Base-by-base conservation (phyloP, 1,139 yeast genomes). In the Protomyces arabidopsidicola region DNA sequence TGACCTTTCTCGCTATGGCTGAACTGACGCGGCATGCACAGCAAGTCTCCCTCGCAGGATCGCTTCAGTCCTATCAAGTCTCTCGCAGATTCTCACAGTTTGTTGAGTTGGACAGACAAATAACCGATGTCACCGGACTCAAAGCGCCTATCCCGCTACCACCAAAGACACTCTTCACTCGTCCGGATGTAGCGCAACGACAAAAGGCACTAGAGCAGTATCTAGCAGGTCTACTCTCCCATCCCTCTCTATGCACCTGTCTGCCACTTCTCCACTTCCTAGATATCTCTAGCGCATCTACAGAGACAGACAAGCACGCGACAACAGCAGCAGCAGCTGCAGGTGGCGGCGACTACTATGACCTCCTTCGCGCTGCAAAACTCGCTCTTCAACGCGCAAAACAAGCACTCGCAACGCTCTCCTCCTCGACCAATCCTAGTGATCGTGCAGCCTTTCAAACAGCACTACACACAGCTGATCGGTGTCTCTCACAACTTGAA, bases 1-100 rank as follows among this genome's bases (percentile, higher is more conserved):
- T 31, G 34, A 53, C 35, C 22, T 14, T 9, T 48, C 20, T 9
- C 12, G 14, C 42, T 20, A 14, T 31, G 2, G 24, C 48, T 55
- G 22, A 52, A 3, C 42, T 38, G 42, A 38, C 42, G 8, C n/a
- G n/a, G 5, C 12, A 9, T 9, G 14, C 14, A n/a, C 50, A 68
- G 64, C 69, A 68, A 59, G 65, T 69, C 45, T 66, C 66, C 27
- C 48, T 68, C n/a, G 65, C 66, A 51, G 57, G 65, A 14, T 57
- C 68, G 59, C 66, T 59, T 12, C 69, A 55, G 48, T 72, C 70
- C 5, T 72, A 72, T 65, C 69, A 69, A 5, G 61, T 78, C 12
- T 68, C 71, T 59, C 79, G 78, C 67, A 69, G 83, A 63, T 80
- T 74, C 68, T 74, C 82, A 12, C 85, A 82, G 65, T 83, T 83